A percentile compares a stretch with the other conserved stretches of the same genome.
These are phyloP conservation scores for Fusarium subtropicale DNA, from an alignment of 2,329 filamentous ascomycete species.

Conservation along the genomic window DNA sequence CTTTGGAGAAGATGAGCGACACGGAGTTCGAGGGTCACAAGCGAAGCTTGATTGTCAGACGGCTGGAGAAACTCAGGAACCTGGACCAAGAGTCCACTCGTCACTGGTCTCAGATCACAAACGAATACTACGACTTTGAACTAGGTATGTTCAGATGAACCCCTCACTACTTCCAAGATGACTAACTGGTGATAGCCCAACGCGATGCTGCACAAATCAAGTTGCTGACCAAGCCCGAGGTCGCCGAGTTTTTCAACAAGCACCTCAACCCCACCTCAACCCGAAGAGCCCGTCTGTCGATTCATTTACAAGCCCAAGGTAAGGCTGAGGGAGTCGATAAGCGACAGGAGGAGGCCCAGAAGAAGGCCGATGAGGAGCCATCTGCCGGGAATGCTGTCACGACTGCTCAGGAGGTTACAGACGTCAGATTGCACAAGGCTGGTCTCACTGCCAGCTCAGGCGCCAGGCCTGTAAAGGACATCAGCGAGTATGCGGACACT, in stretches of 20 bases:
- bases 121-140: constrained; percentile 90
- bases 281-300: constrained; percentile 81
- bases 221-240: constrained; percentile 79
- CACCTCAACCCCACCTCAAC: constrained; percentile 81
- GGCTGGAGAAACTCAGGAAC: constrained; percentile 93
- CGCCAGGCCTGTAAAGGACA: constrained; percentile 76
- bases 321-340: constrained; percentile 59
- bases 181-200: constrained; percentile 64
- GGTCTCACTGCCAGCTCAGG: constrained; percentile 78
- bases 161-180: background rate
- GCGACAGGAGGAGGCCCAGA: constrained; percentile 58
- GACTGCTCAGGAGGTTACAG: constrained; percentile 72
- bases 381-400: constrained; percentile 52
- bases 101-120: constrained; percentile 87
- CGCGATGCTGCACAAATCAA: constrained; percentile 81
- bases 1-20: constrained; percentile 79
- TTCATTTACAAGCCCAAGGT: constrained; percentile 84
- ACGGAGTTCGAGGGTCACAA: constrained; percentile 92
- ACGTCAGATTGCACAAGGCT: constrained; percentile 85
- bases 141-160: constrained; percentile 69
- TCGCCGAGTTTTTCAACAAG: constrained; percentile 81
- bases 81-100: constrained; percentile 84
- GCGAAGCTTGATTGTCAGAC: constrained; percentile 85
- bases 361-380: constrained; percentile 51
- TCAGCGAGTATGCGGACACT: constrained; percentile 87